Percentiles rank a stretch among this genome's conserved stretches.
These are phyloP conservation scores for Sporopachydermia cereana DNA, from an alignment of 1,139 yeast species.

Conservation along the genomic window DNA sequence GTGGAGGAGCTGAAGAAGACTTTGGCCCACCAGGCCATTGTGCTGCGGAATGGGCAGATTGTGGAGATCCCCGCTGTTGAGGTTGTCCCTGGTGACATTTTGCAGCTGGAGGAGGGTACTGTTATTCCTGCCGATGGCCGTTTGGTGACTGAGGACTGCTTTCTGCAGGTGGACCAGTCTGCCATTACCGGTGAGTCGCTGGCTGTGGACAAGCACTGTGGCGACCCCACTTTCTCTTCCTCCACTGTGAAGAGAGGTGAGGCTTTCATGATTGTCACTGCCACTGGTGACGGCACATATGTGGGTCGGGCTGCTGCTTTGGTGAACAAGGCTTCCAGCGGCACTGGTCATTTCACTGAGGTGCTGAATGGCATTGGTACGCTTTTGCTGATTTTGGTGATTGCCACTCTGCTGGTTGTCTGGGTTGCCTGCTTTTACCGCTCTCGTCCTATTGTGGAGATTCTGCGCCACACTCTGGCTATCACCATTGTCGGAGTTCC, in stretches of 20 bases:
- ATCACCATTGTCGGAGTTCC: constrained; percentile 99
- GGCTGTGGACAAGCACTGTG: constrained; percentile 87
- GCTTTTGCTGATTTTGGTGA: constrained; percentile 78
- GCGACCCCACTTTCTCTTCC: constrained; percentile 85
- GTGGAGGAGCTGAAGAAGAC: constrained; percentile 34
- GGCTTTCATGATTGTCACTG: constrained; percentile 89
- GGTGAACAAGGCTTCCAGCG: constrained; percentile 91
- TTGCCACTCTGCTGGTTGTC: constrained; percentile 76
- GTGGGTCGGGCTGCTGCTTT: constrained; percentile 96
- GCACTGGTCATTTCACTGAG: constrained; percentile 94
- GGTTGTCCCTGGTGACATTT: constrained; percentile 72
- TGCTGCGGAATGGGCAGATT: constrained; percentile 54
- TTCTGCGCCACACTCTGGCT: constrained; percentile 86
- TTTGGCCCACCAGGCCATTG: constrained; percentile 39
- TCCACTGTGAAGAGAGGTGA: constrained; percentile 97
- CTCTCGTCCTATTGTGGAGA: constrained; percentile 75
- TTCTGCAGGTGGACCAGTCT: constrained; percentile 92
- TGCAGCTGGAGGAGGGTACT: constrained; percentile 70
- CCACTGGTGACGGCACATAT: constrained; percentile 89
- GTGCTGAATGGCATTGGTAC: constrained; percentile 97
- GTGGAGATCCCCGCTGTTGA: constrained; percentile 55
- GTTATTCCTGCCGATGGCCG: constrained; percentile 90
- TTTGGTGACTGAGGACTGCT: constrained; percentile 76
- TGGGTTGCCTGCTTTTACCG: constrained; percentile 96
- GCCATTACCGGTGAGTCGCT: constrained; percentile 97